Evolutionary conservation across 1,284 basidiomycete genomes (phyloP).

Genomic region (Ustanciosporium gigantosporum): DNA sequence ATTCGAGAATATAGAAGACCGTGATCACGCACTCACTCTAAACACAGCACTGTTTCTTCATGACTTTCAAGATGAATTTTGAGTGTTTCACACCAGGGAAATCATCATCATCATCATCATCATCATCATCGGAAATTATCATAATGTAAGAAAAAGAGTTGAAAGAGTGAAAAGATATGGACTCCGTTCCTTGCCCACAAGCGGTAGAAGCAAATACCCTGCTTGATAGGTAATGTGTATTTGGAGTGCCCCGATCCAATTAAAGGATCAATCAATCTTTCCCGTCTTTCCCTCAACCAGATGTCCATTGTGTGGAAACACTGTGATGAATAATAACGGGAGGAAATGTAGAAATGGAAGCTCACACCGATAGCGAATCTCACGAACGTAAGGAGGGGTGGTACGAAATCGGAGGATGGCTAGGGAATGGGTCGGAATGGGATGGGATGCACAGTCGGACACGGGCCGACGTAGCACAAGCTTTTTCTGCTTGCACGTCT

Average conservation of each 20-base stretch:
- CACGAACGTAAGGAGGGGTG: too few species aligned
- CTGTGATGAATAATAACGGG: conserved; percentile 51
- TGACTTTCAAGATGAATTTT: too few species aligned
- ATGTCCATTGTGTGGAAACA: conserved; percentile 37
- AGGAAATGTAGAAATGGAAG: conserved; percentile 8
- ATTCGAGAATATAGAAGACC: too few species aligned
- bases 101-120: too few species aligned
- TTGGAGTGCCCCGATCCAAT: conserved; percentile 2
- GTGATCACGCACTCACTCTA: too few species aligned
- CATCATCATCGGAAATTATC: background rate
- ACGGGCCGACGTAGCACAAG: background rate
- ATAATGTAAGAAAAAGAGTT: too few species aligned
- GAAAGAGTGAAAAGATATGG: conserved; percentile 6
- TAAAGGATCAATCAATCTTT: conserved; percentile 15
- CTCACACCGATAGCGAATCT: too few species aligned
- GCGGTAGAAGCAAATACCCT: conserved; percentile 34
- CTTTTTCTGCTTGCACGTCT: too few species aligned
- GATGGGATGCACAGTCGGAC: background rate
- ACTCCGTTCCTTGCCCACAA: conserved; percentile 37
- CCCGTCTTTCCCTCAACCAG: conserved; percentile 50
- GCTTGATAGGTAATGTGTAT: conserved; percentile 44
- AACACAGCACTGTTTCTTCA: too few species aligned
- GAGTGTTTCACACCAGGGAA: too few species aligned
- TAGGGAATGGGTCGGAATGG: too few species aligned
- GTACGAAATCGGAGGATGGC: too few species aligned